phyloP scores from a whole-genome alignment of 73 alveolate species.

The Paraurostyla sp. region DNA sequence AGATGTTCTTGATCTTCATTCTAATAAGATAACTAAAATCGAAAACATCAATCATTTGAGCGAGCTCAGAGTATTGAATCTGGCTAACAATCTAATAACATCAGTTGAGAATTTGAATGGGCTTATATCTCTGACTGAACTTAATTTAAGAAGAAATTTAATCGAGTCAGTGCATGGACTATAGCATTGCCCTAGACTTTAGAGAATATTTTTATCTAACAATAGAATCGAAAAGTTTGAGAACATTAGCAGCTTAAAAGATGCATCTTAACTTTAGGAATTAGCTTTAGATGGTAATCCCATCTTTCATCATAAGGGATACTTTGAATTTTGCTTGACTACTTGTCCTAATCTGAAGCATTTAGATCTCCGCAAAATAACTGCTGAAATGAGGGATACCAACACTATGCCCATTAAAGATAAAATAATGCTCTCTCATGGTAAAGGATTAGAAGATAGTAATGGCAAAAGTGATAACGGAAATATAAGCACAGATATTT shows the following conservation, averaged over 20 bases:
- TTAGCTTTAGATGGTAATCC: constrained; percentile 93
- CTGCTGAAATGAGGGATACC: constrained; percentile 70
- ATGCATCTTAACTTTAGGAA: constrained; percentile 80
- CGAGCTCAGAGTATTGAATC: constrained; percentile 88
- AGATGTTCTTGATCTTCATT: constrained; percentile 96
- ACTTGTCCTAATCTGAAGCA: constrained; percentile 76
- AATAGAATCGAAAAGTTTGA: constrained; percentile 88
- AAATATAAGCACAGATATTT: constrained; percentile 61
- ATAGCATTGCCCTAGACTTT: constrained; percentile 79
- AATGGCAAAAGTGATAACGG: constrained; percentile 27
- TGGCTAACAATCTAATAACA: constrained; percentile 90
- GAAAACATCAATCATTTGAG: constrained; percentile 86
- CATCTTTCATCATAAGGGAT: constrained; percentile 74
- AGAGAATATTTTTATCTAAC: constrained; percentile 87
- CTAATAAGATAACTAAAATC: constrained; percentile 89
- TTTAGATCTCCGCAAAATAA: constrained; percentile 71
- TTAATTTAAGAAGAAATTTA: constrained; percentile 85
- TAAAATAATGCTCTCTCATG: not conserved
- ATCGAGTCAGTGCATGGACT: constrained; percentile 85
- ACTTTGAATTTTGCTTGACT: constrained; percentile 73
- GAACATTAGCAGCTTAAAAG: constrained; percentile 79
- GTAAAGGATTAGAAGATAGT: constrained; percentile 40
- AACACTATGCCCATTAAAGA: not conserved
- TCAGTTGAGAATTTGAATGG: constrained; percentile 87
- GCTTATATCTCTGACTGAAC: constrained; percentile 83